A percentile compares a stretch with the other conserved stretches of the same genome.
Conservation (phyloP, 2,329 filamentous ascomycete species). For the Paecilomyces formosus region DNA sequence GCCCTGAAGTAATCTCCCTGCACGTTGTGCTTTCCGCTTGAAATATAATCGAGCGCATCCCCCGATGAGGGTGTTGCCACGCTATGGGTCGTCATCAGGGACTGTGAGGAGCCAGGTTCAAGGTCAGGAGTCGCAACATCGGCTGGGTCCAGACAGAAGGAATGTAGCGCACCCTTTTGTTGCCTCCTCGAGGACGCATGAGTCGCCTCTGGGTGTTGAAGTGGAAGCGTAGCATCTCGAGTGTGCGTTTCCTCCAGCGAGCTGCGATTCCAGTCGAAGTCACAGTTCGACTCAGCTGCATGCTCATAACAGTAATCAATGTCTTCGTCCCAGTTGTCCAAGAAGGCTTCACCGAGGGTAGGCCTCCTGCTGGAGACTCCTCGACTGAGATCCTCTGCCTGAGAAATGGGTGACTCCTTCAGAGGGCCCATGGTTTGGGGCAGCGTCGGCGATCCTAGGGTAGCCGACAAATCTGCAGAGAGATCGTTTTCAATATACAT, state of each 20-base stretch:
- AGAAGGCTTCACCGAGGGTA: slow-evolving; percentile 20
- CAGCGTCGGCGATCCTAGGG: slow-evolving; percentile 35
- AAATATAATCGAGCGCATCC: slow-evolving; percentile 18
- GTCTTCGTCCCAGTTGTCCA: slow-evolving; percentile 52
- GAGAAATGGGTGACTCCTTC: slow-evolving; percentile 9
- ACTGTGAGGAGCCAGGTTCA: slow-evolving; percentile 25
- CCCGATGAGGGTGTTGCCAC: slow-evolving; percentile 23
- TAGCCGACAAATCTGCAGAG: slow-evolving; percentile 37
- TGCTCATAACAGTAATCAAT: slow-evolving; percentile 58
- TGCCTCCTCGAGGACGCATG: slow-evolving; percentile 6
- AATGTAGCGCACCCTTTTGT: slow-evolving; percentile 10
- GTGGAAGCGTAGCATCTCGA: slow-evolving; percentile 8
- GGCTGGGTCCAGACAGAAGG: slow-evolving; percentile 17
- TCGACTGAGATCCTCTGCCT: slow-evolving; percentile 9
- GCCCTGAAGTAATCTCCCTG: slow-evolving; percentile 23
- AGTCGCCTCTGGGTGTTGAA: background rate
- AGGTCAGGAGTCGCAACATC: slow-evolving; percentile 23
- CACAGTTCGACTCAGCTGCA: slow-evolving; percentile 52
- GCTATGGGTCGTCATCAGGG: slow-evolving; percentile 16
- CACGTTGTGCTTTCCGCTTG: slow-evolving; percentile 6
- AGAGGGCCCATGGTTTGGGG: slow-evolving; percentile 17
- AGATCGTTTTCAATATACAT: slow-evolving; percentile 21
- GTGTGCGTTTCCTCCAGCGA: slow-evolving; percentile 22
- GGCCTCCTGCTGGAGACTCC: slow-evolving; percentile 9
- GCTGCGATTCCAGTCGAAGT: slow-evolving; percentile 50